phyloP scores from a whole-genome alignment of 1,284 basidiomycete species.

The Ustilago bromivora region DNA sequence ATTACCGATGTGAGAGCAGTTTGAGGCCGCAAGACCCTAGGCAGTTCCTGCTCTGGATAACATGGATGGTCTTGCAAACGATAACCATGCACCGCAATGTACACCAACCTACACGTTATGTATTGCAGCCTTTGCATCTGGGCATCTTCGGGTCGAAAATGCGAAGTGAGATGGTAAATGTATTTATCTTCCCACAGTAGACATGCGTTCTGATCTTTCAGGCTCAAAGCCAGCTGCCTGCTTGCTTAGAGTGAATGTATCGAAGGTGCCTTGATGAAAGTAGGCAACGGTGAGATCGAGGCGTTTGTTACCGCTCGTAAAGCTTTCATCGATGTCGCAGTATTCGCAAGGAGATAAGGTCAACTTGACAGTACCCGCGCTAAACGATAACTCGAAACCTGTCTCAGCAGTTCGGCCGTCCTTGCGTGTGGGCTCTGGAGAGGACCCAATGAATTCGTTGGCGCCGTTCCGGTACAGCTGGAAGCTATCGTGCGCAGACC shows the following conservation, averaged over 20 bases:
- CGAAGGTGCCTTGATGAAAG: not conserved
- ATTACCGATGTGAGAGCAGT: not conserved
- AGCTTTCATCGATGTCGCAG: not conserved
- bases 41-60: not conserved
- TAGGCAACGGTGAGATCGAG: conserved; percentile 2
- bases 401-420: not conserved
- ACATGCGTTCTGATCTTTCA: too few relatives aligned
- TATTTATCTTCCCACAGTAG: too few relatives aligned
- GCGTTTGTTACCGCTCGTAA: not conserved
- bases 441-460: not conserved
- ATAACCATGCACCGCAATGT: not conserved
- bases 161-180: not conserved
- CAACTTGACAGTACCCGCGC: not conserved
- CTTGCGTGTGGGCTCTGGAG: not conserved
- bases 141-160: not conserved
- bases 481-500: not conserved
- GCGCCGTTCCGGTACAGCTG: not conserved
- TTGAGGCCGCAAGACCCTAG: not conserved
- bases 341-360: not conserved
- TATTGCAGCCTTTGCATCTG: not conserved
- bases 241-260: not conserved
- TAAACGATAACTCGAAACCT: too few relatives aligned
- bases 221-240: not conserved
- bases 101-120: not conserved
- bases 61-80: not conserved